A percentile compares a stretch with the other conserved stretches of the same genome.
phyloP scores from a whole-genome alignment of 2,329 filamentous ascomycete genomes.

The Ceratocystis destructans region DNA sequence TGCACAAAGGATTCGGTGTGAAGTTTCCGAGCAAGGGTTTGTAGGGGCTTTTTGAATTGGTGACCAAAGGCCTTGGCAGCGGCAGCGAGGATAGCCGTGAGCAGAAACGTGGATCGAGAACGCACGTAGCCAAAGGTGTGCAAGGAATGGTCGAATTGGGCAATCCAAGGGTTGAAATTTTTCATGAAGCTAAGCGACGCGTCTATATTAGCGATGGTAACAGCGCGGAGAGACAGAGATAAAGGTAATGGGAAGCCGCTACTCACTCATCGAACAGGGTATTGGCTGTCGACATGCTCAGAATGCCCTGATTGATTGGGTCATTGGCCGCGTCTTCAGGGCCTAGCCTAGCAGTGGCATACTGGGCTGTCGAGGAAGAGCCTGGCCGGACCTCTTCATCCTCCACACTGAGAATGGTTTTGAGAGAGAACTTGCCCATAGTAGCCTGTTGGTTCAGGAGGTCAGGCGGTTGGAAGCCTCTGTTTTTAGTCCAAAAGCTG shows the following conservation, averaged over 20 bases:
- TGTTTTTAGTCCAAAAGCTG: conserved; percentile 18
- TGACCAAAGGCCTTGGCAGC: conserved; percentile 29
- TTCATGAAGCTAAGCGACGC: conserved; percentile 26
- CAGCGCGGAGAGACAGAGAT: background rate
- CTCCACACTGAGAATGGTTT: conserved; percentile 24
- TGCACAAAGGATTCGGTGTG: conserved; percentile 25
- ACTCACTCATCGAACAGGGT: conserved; percentile 13
- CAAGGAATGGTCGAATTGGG: conserved; percentile 28
- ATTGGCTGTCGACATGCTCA: conserved; percentile 3
- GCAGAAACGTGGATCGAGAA: conserved; percentile 27
- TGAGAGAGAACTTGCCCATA: conserved; percentile 26
- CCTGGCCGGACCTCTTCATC: conserved; percentile 11
- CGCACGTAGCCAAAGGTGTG: conserved; percentile 29
- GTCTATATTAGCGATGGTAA: background rate
- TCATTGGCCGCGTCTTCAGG: conserved; percentile 11
- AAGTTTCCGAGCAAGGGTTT: conserved; percentile 22
- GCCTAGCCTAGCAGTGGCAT: background rate
- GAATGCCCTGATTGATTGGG: conserved; percentile 1
- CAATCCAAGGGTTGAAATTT: conserved; percentile 30
- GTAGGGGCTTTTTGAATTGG: conserved; percentile 23
- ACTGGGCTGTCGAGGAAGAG: background rate
- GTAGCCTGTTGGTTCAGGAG: conserved; percentile 27
- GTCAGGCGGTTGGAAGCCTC: conserved; percentile 25
- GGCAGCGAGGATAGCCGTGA: conserved; percentile 26
- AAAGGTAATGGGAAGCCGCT: background rate